Conservation (phyloP, 805 yeast species). For the Cyberlindnera misumaiensis region DNA sequence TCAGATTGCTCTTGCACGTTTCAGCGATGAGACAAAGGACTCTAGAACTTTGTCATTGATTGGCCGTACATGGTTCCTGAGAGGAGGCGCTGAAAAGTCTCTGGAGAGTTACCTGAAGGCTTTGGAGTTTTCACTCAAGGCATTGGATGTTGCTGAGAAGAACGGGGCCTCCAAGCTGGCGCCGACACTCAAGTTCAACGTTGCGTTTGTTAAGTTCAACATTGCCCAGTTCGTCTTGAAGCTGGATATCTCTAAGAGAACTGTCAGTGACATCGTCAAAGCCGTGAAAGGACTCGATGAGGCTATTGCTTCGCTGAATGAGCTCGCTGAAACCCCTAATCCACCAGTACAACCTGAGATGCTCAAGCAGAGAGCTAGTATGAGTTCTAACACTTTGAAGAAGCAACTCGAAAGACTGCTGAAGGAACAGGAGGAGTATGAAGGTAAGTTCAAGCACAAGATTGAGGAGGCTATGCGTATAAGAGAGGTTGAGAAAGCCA, state of each 20-base stretch:
- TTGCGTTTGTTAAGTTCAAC: conserved; percentile 79
- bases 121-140: conserved; percentile 53
- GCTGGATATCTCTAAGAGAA: conserved; percentile 50
- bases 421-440: conserved; percentile 66
- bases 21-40: conserved; percentile 52
- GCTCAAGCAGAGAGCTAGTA: conserved; percentile 75
- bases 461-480: conserved; percentile 67
- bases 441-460: conserved; percentile 47
- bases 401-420: conserved; percentile 65
- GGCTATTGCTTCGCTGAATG: conserved; percentile 55
- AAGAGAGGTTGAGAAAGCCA: conserved; percentile 38
- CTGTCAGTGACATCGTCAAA: conserved; percentile 50
- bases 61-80: conserved; percentile 82
- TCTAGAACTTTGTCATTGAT: conserved; percentile 61
- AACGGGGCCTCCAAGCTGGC: conserved; percentile 30
- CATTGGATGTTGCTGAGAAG: conserved; percentile 33
- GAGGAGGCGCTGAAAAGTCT: conserved; percentile 66
- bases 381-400: conserved; percentile 72
- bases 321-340: conserved; percentile 44
- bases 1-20: conserved; percentile 68
- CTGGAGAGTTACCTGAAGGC: conserved; percentile 54
- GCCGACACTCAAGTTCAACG: conserved; percentile 60
- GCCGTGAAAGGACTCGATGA: conserved; percentile 51
- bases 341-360: conserved; percentile 80
- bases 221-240: conserved; percentile 77